Base-by-base conservation (phyloP, 1,284 basidiomycete species). In the Microbotryomycetes sp. region DNA sequence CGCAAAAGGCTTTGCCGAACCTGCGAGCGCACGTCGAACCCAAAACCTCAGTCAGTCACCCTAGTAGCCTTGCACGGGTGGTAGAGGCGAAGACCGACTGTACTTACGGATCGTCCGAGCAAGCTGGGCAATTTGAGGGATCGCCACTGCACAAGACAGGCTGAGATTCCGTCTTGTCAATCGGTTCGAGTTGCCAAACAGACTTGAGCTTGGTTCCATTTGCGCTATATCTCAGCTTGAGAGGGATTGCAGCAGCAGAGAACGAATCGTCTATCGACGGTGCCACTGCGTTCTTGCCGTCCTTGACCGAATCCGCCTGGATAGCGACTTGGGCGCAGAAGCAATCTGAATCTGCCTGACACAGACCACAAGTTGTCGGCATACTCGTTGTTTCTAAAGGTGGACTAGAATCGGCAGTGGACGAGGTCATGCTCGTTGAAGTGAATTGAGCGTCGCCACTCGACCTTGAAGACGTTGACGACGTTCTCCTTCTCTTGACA, bases 71-170 rank as follows among this genome's bases (percentile, higher is more conserved):
- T 16, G 14, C 9, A 29, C 19, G 42, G 30, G 16, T 19, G 6
- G 28, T 15, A 28, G 25, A 5, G 9, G 7, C 26, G 26, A 48
- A 56, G 29, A 62, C 28, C 29, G 29, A 9, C 19, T 16, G 49
- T 29, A 58, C 69, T 22, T 31, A 69, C 70, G 70, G 66, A 51
- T 71, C 71, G 49, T 72, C 68, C 14, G 69, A 65, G 48, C 71
- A 72, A 2, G 71, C 71, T 1, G 67, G 69, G 32, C 71, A 72
- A 26, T 66, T 71, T 25, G 63, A 58, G 4, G 70, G 70, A 25
- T 71, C 68, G 48, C 70, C 70, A 22, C 60, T 70, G 56, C 71
- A 72, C 9, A 65, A 56, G 1, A 55, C 61, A 12, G 58, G 58
- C 55, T 64, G 57, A 32, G n/a, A n/a, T n/a, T n/a, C n/a, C n/a